Conservation (phyloP, 768 basidiomycete genomes). For the Tricholoma saponaceum region DNA sequence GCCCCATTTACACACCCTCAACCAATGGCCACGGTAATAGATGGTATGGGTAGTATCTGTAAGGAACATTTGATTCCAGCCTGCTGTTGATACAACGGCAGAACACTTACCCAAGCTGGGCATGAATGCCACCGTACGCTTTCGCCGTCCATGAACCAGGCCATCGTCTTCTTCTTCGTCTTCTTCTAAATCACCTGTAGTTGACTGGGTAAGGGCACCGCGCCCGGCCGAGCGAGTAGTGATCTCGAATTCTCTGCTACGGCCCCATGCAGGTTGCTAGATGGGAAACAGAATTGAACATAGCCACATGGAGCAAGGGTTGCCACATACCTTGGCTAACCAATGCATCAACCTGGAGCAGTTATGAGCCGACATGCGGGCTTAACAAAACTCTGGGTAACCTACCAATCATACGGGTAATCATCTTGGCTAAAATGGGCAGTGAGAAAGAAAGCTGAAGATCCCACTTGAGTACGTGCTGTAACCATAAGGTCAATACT, state of each 20-base stretch:
- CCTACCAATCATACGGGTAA: constrained; percentile 81
- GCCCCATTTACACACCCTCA: constrained; percentile 49
- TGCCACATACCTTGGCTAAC: constrained; percentile 62
- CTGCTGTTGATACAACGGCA: constrained; percentile 1
- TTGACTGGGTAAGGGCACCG: constrained; percentile 59
- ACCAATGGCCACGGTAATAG: constrained; percentile 87
- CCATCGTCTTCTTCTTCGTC: constrained; percentile 61
- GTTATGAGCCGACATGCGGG: constrained; percentile 4
- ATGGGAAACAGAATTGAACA: constrained; percentile 4
- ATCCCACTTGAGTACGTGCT: background rate
- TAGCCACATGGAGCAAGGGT: background rate
- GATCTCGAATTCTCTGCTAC: constrained; percentile 86
- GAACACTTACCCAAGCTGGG: constrained; percentile 67
- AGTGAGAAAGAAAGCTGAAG: constrained; percentile 79
- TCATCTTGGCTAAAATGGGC: constrained; percentile 88
- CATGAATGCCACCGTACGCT: constrained; percentile 80
- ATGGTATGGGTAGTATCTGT: constrained; percentile 85
- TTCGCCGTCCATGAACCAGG: constrained; percentile 64
- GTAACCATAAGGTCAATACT: background rate
- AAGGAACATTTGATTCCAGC: background rate
- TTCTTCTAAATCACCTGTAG: constrained; percentile 74
- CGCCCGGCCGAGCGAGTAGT: constrained; percentile 73
- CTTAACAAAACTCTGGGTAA: constrained; percentile 5
- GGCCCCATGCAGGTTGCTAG: constrained; percentile 91
- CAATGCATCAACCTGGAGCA: constrained; percentile 80